Evolutionary conservation across 805 yeast genomes (phyloP).

Genomic region (Saturnispora galanensis): DNA sequence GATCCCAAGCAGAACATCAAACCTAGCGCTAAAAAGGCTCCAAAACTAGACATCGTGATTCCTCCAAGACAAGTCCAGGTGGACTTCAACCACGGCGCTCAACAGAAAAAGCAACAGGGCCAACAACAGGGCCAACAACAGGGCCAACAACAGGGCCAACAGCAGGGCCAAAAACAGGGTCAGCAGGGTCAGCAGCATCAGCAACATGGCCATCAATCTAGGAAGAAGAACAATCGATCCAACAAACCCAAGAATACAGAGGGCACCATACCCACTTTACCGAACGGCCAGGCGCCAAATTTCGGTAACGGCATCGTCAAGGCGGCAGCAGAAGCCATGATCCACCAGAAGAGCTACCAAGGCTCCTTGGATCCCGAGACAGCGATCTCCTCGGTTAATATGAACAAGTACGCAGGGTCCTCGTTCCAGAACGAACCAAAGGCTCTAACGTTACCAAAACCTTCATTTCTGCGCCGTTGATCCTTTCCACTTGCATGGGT

Average conservation of each 20-base stretch:
- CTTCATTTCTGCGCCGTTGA: slow-evolving; percentile 30
- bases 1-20: not conserved
- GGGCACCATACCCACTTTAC: slow-evolving; percentile 6
- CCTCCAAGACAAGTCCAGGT: slow-evolving; percentile 25
- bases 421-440: slow-evolving; percentile 49
- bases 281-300: slow-evolving; percentile 13
- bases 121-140: slow-evolving; percentile 4
- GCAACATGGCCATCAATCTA: not conserved
- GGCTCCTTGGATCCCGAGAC: too few species aligned
- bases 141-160: slow-evolving; percentile 9
- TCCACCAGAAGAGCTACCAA: not conserved
- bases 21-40: not conserved
- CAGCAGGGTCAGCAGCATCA: not conserved
- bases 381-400: slow-evolving; percentile 1
- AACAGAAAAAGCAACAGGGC: not conserved
- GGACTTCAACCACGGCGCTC: slow-evolving; percentile 10
- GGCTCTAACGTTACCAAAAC: slow-evolving; percentile 46
- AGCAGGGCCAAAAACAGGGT: not conserved
- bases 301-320: slow-evolving; percentile 9
- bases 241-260: slow-evolving; percentile 8
- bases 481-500: not conserved
- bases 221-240: slow-evolving; percentile 6
- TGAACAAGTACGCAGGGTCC: slow-evolving; percentile 40
- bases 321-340: slow-evolving; percentile 10
- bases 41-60: slow-evolving; percentile 12